These are phyloP conservation scores for Holtermanniella nyarrowii DNA, from an alignment of 768 basidiomycete species.

Conservation along the genomic window DNA sequence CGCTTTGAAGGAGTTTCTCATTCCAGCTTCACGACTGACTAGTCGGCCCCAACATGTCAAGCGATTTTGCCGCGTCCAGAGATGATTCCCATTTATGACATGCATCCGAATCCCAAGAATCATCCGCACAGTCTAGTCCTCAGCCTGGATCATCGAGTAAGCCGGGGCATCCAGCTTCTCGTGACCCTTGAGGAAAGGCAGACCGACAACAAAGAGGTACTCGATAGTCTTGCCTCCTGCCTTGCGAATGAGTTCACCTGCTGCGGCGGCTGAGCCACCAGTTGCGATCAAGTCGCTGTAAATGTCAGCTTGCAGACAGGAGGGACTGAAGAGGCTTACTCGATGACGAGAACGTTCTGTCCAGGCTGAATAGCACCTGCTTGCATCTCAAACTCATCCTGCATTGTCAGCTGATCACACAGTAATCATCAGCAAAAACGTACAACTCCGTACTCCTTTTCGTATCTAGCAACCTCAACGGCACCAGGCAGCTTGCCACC, in stretches of 20 bases:
- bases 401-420: slow-evolving; percentile 6
- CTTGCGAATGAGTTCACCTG: slow-evolving; percentile 74
- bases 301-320: not conserved
- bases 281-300: slow-evolving; percentile 79
- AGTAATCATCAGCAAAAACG: slow-evolving; percentile 2
- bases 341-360: slow-evolving; percentile 74
- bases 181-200: slow-evolving; percentile 46
- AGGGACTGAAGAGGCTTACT: slow-evolving; percentile 41
- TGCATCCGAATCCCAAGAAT: no score
- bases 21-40: no score
- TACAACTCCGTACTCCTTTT: slow-evolving; percentile 88
- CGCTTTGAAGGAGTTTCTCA: no score
- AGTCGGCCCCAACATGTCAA: no score
- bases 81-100: no score
- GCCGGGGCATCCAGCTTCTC: slow-evolving; percentile 73
- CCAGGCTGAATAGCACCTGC: slow-evolving; percentile 69
- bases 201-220: slow-evolving; percentile 87
- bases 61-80: no score
- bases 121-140: no score
- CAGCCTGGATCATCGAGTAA: slow-evolving; percentile 75
- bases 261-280: slow-evolving; percentile 87
- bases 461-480: slow-evolving; percentile 62
- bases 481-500: slow-evolving; percentile 86
- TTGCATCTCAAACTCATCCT: slow-evolving; percentile 98
- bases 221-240: slow-evolving; percentile 76